phyloP scores from a whole-genome alignment of 371 early-diverging fungal species.

The Mucor plumbeus region DNA sequence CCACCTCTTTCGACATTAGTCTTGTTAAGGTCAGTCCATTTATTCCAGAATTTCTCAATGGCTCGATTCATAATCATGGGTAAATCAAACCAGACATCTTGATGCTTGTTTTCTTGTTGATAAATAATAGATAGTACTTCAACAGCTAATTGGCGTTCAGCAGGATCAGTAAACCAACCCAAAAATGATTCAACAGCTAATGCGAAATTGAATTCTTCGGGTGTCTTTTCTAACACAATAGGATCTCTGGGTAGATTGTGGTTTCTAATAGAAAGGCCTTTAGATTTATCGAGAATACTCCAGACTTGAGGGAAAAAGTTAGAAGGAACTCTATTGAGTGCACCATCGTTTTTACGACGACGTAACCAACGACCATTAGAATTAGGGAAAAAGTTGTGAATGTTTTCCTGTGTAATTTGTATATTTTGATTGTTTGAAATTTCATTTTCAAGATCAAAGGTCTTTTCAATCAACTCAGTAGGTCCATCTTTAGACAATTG shows the following conservation, averaged over 20 bases:
- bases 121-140: conserved; percentile 72
- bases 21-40: conserved; percentile 59
- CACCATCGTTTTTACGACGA: conserved; percentile 81
- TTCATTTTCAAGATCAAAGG: conserved; percentile 25
- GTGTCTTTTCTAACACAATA: conserved; percentile 82
- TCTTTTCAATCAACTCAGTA: conserved; percentile 49
- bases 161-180: conserved; percentile 74
- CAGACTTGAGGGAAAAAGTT: conserved; percentile 83
- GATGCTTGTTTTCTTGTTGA: conserved; percentile 40
- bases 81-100: conserved; percentile 56
- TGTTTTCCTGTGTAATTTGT: conserved; percentile 39
- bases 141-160: conserved; percentile 82
- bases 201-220: conserved; percentile 82
- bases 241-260: conserved; percentile 76
- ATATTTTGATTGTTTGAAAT: not conserved
- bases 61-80: conserved; percentile 68
- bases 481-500: conserved; percentile 45
- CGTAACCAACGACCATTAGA: conserved; percentile 77
- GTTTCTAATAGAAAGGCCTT: conserved; percentile 62
- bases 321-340: conserved; percentile 79
- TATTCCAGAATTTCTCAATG: conserved; percentile 66
- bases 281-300: conserved; percentile 66
- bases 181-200: conserved; percentile 77
- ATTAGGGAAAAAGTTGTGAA: conserved; percentile 58
- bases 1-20: conserved; percentile 11